A percentile compares a stretch with the other conserved stretches of the same genome.
These are phyloP conservation scores for Plasmodium berghei DNA, from an alignment of 169 alveolate genomes.

Conservation along the genomic window DNA sequence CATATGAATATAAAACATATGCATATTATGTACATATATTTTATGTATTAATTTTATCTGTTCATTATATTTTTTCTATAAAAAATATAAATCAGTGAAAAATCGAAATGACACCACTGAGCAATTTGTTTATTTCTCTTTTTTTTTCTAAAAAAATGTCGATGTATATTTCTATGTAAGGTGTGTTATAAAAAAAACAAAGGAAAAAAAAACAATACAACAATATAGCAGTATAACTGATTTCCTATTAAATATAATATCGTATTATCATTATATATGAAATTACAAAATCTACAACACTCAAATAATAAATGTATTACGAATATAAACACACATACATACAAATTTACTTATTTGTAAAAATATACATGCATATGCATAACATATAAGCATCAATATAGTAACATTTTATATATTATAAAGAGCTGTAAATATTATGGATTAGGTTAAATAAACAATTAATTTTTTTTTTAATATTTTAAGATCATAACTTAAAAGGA, in stretches of 20 bases:
- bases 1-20: not conserved
- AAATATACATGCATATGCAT: conserved; percentile 12
- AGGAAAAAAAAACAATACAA: too few relatives aligned
- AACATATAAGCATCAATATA: conserved; percentile 12
- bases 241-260: too few relatives aligned
- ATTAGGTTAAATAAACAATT: not conserved
- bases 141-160: too few relatives aligned
- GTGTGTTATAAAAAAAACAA: too few relatives aligned
- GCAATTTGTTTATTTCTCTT: too few relatives aligned
- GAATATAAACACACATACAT: not conserved
- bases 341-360: not conserved
- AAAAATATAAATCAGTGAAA: too few relatives aligned
- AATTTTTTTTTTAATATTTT: not conserved
- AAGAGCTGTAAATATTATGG: not conserved
- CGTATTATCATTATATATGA: too few relatives aligned
- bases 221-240: too few relatives aligned
- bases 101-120: too few relatives aligned
- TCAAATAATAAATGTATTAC: not conserved
- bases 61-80: too few relatives aligned
- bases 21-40: conserved; percentile 1
- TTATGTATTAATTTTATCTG: not conserved
- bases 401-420: conserved; percentile 15
- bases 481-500: conserved; percentile 14
- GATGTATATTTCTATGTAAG: too few relatives aligned
- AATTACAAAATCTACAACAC: too few relatives aligned